Percentiles rank a stretch among this genome's conserved stretches.
phyloP scores from a whole-genome alignment of 345 rosid genomes.

The Brassica juncea region DNA sequence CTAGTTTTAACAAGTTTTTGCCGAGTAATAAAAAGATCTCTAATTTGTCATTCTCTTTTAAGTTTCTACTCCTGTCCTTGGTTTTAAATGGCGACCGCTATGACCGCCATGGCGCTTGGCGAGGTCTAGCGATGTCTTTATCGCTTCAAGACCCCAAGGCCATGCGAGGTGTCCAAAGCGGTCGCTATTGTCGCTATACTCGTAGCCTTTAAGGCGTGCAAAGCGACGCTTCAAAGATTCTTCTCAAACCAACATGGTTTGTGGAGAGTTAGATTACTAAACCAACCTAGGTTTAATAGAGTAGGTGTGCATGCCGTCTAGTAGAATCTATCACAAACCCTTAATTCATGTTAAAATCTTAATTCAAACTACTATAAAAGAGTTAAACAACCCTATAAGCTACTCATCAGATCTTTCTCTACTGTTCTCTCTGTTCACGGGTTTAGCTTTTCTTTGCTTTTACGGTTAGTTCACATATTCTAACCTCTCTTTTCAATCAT shows the following conservation, averaged over 20 bases:
- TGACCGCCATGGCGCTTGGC: not conserved
- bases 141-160: not conserved
- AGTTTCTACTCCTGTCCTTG: not conserved
- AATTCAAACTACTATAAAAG: not conserved
- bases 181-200: not conserved
- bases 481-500: not conserved
- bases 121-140: not conserved
- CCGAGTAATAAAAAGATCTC: no score
- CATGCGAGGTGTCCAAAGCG: not conserved
- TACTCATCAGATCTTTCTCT: not conserved
- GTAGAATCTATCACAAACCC: not conserved
- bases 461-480: not conserved
- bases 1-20: no score
- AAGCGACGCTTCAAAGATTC: not conserved
- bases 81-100: not conserved
- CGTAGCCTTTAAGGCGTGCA: not conserved
- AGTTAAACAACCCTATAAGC: not conserved
- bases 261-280: not conserved
- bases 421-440: not conserved
- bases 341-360: not conserved
- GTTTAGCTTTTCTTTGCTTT: not conserved
- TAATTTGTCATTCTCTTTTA: no score
- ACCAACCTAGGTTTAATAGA: not conserved
- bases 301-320: not conserved
- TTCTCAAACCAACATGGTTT: not conserved